Conservation (phyloP, 2,329 filamentous ascomycete species). For the Ophiosphaerella narmari region DNA sequence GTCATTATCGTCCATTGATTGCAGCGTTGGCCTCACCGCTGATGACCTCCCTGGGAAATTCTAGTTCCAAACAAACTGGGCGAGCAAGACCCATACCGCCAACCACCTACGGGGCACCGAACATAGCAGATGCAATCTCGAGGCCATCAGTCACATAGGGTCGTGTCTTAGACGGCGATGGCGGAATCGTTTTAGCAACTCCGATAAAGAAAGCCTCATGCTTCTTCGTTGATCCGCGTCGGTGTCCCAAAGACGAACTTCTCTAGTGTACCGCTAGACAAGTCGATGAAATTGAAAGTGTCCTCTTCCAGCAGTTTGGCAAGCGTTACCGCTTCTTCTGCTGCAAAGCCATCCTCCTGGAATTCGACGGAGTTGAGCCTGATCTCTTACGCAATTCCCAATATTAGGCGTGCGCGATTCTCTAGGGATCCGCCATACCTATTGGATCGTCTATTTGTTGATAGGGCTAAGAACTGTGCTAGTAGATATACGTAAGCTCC, state of each 20-base stretch:
- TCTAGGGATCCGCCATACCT: slow-evolving; percentile 51
- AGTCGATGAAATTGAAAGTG: slow-evolving; percentile 62
- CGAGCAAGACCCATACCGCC: slow-evolving; percentile 65
- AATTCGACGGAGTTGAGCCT: slow-evolving; percentile 62
- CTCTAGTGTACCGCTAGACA: slow-evolving; percentile 66
- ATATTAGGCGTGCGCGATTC: slow-evolving; percentile 50
- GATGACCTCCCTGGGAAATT: slow-evolving; percentile 53
- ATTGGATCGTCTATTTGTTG: slow-evolving; percentile 51
- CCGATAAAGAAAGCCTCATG: slow-evolving; percentile 65
- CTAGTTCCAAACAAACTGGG: slow-evolving; percentile 58
- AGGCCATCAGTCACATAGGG: slow-evolving; percentile 65
- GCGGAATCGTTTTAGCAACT: slow-evolving; percentile 60
- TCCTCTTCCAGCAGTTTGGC: slow-evolving; percentile 56
- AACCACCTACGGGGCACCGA: slow-evolving; percentile 60
- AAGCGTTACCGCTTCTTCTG: slow-evolving; percentile 57
- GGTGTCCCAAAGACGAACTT: slow-evolving; percentile 56
- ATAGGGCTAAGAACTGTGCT: slow-evolving; percentile 50
- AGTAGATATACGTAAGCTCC: slow-evolving; percentile 54
- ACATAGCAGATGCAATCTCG: slow-evolving; percentile 61
- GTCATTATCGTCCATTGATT: slow-evolving; percentile 59
- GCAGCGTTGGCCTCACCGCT: slow-evolving; percentile 50
- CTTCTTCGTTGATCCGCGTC: slow-evolving; percentile 60
- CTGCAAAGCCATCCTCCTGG: slow-evolving; percentile 57
- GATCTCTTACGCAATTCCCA: slow-evolving; percentile 48
- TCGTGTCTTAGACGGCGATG: slow-evolving; percentile 60